A percentile compares a stretch with the other conserved stretches of the same genome.
Conservation (phyloP, 2,329 filamentous ascomycete species). For the Parasarocladium wereldwijsianum region DNA sequence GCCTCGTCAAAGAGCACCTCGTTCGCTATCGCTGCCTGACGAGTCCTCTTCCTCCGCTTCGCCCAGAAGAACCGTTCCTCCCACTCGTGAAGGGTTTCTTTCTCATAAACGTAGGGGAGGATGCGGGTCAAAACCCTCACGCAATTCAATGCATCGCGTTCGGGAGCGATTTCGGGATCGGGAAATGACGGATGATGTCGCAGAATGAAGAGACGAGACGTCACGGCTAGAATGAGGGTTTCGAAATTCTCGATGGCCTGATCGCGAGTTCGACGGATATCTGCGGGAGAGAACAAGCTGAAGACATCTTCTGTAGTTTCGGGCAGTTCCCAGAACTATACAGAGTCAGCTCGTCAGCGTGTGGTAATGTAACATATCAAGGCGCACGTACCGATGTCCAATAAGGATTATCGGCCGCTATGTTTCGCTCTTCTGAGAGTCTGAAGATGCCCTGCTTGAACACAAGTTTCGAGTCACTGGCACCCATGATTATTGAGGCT, state of each 20-base stretch:
- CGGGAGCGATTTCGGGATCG: conserved; percentile 68
- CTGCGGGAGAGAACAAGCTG: conserved; percentile 78
- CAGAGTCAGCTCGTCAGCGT: not conserved
- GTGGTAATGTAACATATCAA: conserved; percentile 3
- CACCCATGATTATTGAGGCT: conserved; percentile 54
- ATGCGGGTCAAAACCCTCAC: conserved; percentile 80
- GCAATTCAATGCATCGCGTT: conserved; percentile 87
- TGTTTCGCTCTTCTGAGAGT: conserved; percentile 80
- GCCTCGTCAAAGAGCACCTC: conserved; percentile 79
- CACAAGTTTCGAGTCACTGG: conserved; percentile 94
- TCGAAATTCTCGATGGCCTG: conserved; percentile 76
- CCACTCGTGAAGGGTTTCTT: conserved; percentile 69
- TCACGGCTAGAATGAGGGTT: conserved; percentile 70
- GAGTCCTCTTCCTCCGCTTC: conserved; percentile 54
- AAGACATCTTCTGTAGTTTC: conserved; percentile 95
- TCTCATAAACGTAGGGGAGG: conserved; percentile 84
- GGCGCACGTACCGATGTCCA: conserved; percentile 71
- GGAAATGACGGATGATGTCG: conserved; percentile 86
- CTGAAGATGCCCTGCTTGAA: conserved; percentile 98
- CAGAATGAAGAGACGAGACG: conserved; percentile 67
- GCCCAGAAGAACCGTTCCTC: conserved; percentile 92
- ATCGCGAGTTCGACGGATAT: conserved; percentile 80
- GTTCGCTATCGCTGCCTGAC: conserved; percentile 47
- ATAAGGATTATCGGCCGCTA: conserved; percentile 76
- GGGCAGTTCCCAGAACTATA: conserved; percentile 90